Conservation (phyloP, 331 rosid genomes). For the Ulmus americana region DNA sequence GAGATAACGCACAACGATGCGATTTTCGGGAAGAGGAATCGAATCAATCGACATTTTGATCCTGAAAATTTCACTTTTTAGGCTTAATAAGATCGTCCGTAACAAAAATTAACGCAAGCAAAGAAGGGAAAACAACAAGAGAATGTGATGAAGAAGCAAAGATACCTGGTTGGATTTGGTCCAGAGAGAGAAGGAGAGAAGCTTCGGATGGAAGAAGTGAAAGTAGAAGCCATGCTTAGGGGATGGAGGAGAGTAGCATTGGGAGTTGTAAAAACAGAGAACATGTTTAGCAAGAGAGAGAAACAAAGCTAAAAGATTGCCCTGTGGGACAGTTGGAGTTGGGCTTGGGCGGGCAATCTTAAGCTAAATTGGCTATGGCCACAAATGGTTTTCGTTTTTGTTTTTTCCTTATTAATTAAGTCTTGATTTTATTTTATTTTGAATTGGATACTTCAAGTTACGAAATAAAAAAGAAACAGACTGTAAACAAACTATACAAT, state of each 20-base stretch:
- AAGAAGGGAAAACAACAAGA: background rate
- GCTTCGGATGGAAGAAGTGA: background rate
- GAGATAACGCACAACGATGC: conserved; percentile 46
- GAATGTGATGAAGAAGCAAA: background rate
- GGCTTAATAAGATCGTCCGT: background rate
- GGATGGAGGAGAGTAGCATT: background rate
- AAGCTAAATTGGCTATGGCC: background rate
- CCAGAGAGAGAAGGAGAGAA: background rate
- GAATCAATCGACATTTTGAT: conserved; percentile 40
- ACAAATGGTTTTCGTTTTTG: no score
- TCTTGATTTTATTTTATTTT: no score
- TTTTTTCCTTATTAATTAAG: no score
- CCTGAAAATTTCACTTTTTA: conserved; percentile 20
- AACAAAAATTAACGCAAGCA: background rate
- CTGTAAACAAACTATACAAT: no score
- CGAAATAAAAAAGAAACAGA: no score
- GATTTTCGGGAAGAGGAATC: conserved; percentile 35
- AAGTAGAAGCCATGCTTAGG: background rate
- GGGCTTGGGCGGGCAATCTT: no score
- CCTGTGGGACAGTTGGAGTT: no score
- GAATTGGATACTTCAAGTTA: no score
- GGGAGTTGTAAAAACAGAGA: background rate
- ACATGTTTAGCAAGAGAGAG: background rate
- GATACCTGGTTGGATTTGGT: conserved; percentile 24
- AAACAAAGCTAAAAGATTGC: background rate